Conservation (phyloP, 2,329 filamentous ascomycete species). For the Xylariaceae sp. region DNA sequence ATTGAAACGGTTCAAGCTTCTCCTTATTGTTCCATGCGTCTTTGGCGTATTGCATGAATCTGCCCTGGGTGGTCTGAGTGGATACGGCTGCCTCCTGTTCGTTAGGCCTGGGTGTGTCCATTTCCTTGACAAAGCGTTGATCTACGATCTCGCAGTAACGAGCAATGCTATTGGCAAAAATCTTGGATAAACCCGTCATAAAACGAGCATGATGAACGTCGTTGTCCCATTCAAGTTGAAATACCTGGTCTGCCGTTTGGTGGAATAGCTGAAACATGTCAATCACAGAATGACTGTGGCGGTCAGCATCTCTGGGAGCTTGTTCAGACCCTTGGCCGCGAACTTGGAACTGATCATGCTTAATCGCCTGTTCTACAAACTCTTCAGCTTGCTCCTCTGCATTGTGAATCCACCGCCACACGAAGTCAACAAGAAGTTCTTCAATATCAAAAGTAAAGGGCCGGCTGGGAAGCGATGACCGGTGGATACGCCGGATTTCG, state of each 20-base stretch:
- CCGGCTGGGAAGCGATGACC: constrained; percentile 72
- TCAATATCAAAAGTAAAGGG: constrained; percentile 90
- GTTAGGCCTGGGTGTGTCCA: constrained; percentile 89
- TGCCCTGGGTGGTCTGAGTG: constrained; percentile 84
- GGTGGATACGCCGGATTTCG: constrained; percentile 82
- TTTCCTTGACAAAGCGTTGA: constrained; percentile 83
- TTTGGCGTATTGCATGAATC: constrained; percentile 90
- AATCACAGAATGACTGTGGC: constrained; percentile 91
- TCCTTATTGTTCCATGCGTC: constrained; percentile 93
- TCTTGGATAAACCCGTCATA: constrained; percentile 91
- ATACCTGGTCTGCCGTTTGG: constrained; percentile 86
- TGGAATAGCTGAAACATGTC: constrained; percentile 95
- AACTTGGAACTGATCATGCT: constrained; percentile 85
- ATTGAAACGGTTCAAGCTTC: constrained; percentile 95
- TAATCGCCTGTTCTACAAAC: constrained; percentile 90
- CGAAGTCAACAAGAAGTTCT: constrained; percentile 84
- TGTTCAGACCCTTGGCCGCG: constrained; percentile 68
- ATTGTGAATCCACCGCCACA: constrained; percentile 91
- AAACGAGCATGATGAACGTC: constrained; percentile 94
- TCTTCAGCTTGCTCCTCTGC: constrained; percentile 80
- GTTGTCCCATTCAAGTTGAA: constrained; percentile 88
- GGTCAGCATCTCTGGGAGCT: constrained; percentile 75
- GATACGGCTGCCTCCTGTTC: constrained; percentile 73
- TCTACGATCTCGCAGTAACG: constrained; percentile 93
- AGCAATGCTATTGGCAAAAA: constrained; percentile 81